Conservation (phyloP, 495 filamentous ascomycete genomes). For the Penicillium turbatum region DNA sequence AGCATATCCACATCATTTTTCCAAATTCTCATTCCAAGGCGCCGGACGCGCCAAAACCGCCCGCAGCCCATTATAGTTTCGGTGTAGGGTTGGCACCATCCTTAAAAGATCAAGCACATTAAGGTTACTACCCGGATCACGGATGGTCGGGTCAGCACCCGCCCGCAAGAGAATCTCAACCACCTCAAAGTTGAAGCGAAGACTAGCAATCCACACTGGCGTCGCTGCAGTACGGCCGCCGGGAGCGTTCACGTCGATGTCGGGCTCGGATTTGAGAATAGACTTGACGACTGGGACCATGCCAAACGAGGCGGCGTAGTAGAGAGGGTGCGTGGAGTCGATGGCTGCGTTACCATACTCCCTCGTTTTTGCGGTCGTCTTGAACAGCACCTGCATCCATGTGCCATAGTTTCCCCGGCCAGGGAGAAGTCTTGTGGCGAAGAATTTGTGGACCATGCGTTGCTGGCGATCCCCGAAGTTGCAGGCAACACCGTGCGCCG, state of each 20-base stretch:
- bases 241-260: constrained; percentile 20
- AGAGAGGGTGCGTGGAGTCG: constrained; percentile 20
- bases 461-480: constrained; percentile 3
- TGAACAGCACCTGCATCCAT: constrained; percentile 16
- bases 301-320: constrained; percentile 25
- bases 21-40: not conserved
- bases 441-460: constrained; percentile 13
- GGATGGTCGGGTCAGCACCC: constrained; percentile 19
- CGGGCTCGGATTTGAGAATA: constrained; percentile 14
- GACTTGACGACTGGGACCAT: constrained; percentile 20
- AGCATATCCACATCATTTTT: not conserved
- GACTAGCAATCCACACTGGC: constrained; percentile 17
- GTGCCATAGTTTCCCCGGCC: constrained; percentile 19
- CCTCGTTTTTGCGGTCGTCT: not conserved
- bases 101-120: constrained; percentile 10
- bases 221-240: constrained; percentile 22
- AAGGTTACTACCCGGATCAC: constrained; percentile 13
- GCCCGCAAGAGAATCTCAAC: constrained; percentile 15
- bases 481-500: constrained; percentile 8
- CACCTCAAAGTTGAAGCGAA: constrained; percentile 17
- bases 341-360: constrained; percentile 3
- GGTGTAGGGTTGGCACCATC: not conserved
- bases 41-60: not conserved
- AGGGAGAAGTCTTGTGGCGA: constrained; percentile 11
- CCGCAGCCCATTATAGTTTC: not conserved